Base-by-base conservation (phyloP, 2,329 filamentous ascomycete species). In the Penicillium brasilianum region DNA sequence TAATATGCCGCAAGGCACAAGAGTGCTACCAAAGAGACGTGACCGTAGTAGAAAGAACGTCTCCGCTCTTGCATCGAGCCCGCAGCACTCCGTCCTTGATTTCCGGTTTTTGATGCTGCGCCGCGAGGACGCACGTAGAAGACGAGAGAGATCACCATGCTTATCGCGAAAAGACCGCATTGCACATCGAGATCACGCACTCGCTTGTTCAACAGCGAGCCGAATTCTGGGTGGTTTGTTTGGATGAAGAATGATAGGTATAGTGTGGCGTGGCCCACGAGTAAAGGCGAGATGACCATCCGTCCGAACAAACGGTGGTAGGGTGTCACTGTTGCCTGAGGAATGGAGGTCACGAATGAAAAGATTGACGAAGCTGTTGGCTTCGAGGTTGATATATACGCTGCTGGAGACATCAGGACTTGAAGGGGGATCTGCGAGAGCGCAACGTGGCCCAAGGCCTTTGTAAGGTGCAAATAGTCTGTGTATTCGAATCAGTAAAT, bases 381-480 rank as follows among this genome's bases (percentile, higher is more conserved):
- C 56, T 82, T 81, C 58, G 84, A 76, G 16, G 83, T 76, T 30
- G 67, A 71, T 36, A 75, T 64, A 48, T 78, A 76, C 32, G 73
- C 71, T 22, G 68, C 75, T 5, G 78, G 73, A 7, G 79, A 75
- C 60, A 89, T 80, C 7, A 88, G 77, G 59, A 87, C 85, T 57
- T 88, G 85, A 2, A 88, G 71, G 1, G 87, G 87, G 1, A 86
- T 71, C 66, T 88, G 87, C 9, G 86, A 87, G 6, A 85, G 79
- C 22, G 79, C 85, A 53, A 88, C 80, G 50, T 85, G 84, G 18
- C 84, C 86, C 56, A 88, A 80, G 5, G 86, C 82, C 74, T 87
- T 88, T 25, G 87, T 88, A 25, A 88, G 75, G 71, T 88, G 87
- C 32, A 88, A 78, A 59, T 88, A 88, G 72, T 88, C 86, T 87